Base-by-base conservation (phyloP, 352 stramenopile genomes). In the Labyrinthula sp. region DNA sequence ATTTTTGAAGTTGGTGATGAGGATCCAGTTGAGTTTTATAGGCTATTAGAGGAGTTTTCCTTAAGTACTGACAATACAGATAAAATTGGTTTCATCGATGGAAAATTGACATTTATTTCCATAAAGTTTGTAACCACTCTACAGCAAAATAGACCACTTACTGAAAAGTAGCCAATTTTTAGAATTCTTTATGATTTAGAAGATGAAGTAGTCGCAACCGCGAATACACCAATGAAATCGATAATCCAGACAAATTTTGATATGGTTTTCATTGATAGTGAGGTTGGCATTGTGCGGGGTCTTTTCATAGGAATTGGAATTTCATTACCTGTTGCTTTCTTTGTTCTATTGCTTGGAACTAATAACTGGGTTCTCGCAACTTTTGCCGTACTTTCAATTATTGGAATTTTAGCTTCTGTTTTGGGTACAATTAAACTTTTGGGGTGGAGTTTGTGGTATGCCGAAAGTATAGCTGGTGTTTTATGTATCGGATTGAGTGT, bases 401-500 rank as follows among this genome's bases (percentile, higher is more conserved):
- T 43, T 8, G 34, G 24, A 29, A 63, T 66, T 38, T 54, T 66
- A 24, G 17, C 37, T 0, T 25, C 14, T 17, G 58, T 66, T 6
- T 34, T 66, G 14, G 60, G 54, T 17, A 40, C 59, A 1, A 38
- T 39, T 14, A 31, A 59, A 2, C 22, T 55, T 2, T 38, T 64
- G 5, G 60, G 60, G 6, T 66, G 57, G 54, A 25, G 24, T 9
- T 36, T 66, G 1, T 57, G 60, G 17, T 38, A 64, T 27, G 46
- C 37, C 1, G 58, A 66, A 35, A 34, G 30, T 15, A 47, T 66
- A 30, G 52, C 58, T 9, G 47, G 24, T 7, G 56, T 66, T 31
- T 63, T 66, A 28, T 47, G 65, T 20, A 45, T 66, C 27, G 60
- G 60, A 28, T 43, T 66, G 33, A 36, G 24, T 5, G 60, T 66